Base-by-base conservation (phyloP, 164 flowering plant genomes). In the Akebia trifoliata region DNA sequence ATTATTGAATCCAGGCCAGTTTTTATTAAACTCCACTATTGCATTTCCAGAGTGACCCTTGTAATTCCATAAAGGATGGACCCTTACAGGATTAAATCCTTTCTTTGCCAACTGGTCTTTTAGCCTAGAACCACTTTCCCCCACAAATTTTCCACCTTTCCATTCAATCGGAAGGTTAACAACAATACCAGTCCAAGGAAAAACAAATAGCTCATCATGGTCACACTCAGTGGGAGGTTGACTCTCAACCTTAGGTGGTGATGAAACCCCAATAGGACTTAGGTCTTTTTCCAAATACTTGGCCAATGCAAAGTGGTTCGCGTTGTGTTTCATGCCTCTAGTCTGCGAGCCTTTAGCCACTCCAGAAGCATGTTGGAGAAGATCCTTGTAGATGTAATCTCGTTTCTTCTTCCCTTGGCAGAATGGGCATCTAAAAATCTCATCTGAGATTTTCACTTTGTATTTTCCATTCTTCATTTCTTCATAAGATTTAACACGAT, bases 351-450 rank as follows among this genome's bases (percentile, higher is more conserved):
- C 76, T 12, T 64, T 76, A 24, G 86, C 90, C 59, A 87, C 77
- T 6, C 81, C 88, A 65, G 78, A 59, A 20, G 99, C 93, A 74
- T 90, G 99, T 62, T 90, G 95, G 34, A 87, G 70, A 50, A 93
- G 75, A 1, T 93, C 97, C 60, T 76, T 84, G 48, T 79, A 76
- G 0, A 24, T 60, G 46, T 63, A 87, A 47, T 78, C 81, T 29
- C 64, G 63, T 62, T 81, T 86, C 54, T 63, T 83, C 68, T 86
- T 90, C 50, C 78, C 81, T 17, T 74, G 69, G 56, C 99, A 93
- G 65, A 64, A 93, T 1, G 96, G 99, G 57, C 99, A 93, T 30
- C 69, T 51, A 52, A 72, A 84, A 8, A 65, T 60, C 34, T 48
- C 73, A 18, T 78, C 83, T 24, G 86, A 66, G 20, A 47, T 52